phyloP scores from a whole-genome alignment of 257 asterid genomes.

The Solanum infundibuliforme region DNA sequence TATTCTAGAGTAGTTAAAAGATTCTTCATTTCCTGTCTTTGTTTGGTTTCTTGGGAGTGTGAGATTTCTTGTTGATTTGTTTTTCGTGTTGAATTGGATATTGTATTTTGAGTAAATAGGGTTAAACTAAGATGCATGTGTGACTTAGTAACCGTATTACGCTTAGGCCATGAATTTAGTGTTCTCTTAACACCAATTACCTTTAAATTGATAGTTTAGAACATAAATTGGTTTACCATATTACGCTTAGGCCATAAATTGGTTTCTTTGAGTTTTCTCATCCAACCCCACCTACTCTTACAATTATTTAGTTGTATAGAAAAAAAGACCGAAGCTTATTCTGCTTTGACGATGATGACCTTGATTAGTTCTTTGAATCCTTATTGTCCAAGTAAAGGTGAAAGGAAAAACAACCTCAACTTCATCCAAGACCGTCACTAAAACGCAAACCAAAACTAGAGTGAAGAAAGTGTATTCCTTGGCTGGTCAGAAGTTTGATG shows the following conservation, averaged over 20 bases:
- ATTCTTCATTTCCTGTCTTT: background rate
- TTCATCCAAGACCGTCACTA: slow-evolving; percentile 40
- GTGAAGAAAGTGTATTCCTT: slow-evolving; percentile 73
- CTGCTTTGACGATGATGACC: background rate
- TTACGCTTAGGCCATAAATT: no score
- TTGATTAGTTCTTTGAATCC: background rate
- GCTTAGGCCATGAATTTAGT: background rate
- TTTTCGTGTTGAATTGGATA: background rate
- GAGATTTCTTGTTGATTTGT: background rate
- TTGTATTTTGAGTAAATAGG: background rate
- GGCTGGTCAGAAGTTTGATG: slow-evolving; percentile 84
- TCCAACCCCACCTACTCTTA: background rate
- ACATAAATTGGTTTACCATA: background rate
- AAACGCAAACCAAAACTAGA: slow-evolving; percentile 50
- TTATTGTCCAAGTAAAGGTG: slow-evolving; percentile 48
- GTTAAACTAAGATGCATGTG: background rate
- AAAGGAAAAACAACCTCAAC: slow-evolving; percentile 34
- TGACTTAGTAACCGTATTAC: background rate
- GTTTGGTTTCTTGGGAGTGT: background rate
- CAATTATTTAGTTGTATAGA: background rate
- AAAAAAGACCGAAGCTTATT: background rate
- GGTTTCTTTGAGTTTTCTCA: background rate
- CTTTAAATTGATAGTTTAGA: background rate
- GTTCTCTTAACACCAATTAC: no score
- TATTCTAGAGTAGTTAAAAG: background rate